Conservation (phyloP, 2,329 filamentous ascomycete genomes). For the Paracorniculantispora psalliotae region DNA sequence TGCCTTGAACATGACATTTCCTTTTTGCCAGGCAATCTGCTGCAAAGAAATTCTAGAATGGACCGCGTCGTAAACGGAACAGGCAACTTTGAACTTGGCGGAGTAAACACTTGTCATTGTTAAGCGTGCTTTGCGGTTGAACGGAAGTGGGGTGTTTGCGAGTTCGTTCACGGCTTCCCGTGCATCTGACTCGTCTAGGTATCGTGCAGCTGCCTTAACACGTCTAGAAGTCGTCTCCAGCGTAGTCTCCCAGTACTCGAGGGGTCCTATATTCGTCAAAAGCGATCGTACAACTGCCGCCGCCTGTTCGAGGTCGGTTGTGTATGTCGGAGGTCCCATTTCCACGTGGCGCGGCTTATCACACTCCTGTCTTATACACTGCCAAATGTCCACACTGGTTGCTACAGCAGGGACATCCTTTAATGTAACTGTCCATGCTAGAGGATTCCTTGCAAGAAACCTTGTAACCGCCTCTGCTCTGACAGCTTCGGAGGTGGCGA, state of each 20-base stretch:
- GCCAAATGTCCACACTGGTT: background rate
- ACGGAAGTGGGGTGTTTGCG: constrained; percentile 26
- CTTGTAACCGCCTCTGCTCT: background rate
- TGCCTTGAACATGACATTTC: constrained; percentile 23
- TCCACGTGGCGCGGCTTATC: background rate
- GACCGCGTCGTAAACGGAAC: constrained; percentile 28
- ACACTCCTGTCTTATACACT: background rate
- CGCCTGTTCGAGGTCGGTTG: constrained; percentile 31
- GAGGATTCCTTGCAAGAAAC: background rate
- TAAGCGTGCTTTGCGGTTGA: constrained; percentile 28
- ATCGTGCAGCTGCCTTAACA: constrained; percentile 35
- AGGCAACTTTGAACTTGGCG: constrained; percentile 34
- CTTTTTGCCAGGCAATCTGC: constrained; percentile 25
- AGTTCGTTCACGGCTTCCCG: constrained; percentile 48
- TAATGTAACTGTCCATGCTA: background rate
- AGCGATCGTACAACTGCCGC: constrained; percentile 24
- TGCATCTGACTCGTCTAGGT: constrained; percentile 33
- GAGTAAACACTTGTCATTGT: constrained; percentile 32
- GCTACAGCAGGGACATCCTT: background rate
- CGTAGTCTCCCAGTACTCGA: constrained; percentile 31
- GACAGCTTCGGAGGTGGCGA: constrained; percentile 11
- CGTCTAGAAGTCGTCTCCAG: constrained; percentile 25
- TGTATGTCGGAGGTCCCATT: background rate
- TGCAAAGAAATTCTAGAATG: constrained; percentile 24
- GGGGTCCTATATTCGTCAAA: constrained; percentile 25